Evolutionary conservation across 2,329 filamentous ascomycete genomes (phyloP), one percentile per base, ranked within the genome.

Genomic region (Cyanodermella asteris): DNA sequence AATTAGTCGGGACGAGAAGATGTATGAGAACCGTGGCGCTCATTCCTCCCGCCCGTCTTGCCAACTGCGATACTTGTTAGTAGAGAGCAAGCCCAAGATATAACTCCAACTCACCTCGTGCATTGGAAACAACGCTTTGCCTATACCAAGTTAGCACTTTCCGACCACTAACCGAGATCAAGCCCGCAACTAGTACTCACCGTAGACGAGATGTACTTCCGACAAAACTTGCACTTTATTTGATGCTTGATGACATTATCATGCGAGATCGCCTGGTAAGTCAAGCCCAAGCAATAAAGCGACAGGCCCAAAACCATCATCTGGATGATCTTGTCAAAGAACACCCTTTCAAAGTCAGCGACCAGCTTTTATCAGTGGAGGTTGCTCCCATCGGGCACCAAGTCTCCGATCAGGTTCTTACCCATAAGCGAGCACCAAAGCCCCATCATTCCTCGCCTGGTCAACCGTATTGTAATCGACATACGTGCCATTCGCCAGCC

Each of bases 221-320:
- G 53, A 40, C 70, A 75, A 38, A 71, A 77, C 38, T 51, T 59
- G 47, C 72, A 80, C 45, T 67, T 72, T 26, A 68, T 56, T 14
- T 61, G 65, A 35, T 62, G 65, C 50, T 76, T 77, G 42, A 78
- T 72, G 33, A 78, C 71, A 9, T 65, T 62, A 26, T 77, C 71
- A 7, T 59, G 54, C 8, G 61, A 65, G 7, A 66, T 40, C 32
- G 53, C 56, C 36, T 68, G 64, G 41, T 76, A 78, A 19, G 64
- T 21, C 24, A 57, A 55, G 2, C 70, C 72, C 15, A 78, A 53
- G 0, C 54, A 47, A 40, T 76, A 80, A 7, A 78, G 50, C 8
- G 64, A 59, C 10, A 75, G 24, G 3, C 72, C 73, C 4, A 78
- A 53, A 26, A 67, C 61, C 13, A 69, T 20, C 32, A 80, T 78